Base-by-base conservation (phyloP, 352 stramenopile species). In the Phytopythium aichiense region DNA sequence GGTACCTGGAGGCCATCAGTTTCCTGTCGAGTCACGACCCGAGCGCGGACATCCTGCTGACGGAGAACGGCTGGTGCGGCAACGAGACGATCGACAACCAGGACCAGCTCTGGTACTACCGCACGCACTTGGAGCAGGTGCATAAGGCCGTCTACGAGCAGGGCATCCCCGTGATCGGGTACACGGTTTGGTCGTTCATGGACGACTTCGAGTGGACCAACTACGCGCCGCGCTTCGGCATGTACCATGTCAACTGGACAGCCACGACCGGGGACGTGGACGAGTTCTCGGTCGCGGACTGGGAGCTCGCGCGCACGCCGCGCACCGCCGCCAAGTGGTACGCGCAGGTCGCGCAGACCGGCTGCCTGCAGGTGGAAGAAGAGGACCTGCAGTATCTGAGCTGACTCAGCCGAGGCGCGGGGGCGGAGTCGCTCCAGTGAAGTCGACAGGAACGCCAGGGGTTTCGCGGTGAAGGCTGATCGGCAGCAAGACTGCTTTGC, bases 141-240 rank as follows among this genome's bases (percentile, higher is more conserved):
- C 73, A 84, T 63, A 74, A 72, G 56, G 77, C 74, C 9, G 72
- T 85, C 38, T 68, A 66, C 11, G 63, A 85, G 13, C 68, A 81
- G 5, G 61, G 73, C 8, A 86, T 90, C 54, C 70, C 75, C 23
- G 68, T 98, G 37, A 72, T 83, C 52, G 91, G 88, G 2, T 98
- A 98, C 71, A 98, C 94, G 67, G 90, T 87, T 18, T 98, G 94
- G 94, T 89, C 76, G 30, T 67, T 75, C n/a, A 60, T 72, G 55
- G 68, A 75, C 54, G 46, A 61, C 31, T 75, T 72, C 22, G 65
- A 75, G 57, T 75, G 68, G 68, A 67, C 58, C 16, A 68, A 25
- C 22, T 75, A 77, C 56, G 68, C 76, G 43, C 71, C 73, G 35
- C 77, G 77, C 46, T 81, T 81, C 57, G 79, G 79, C 33, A 67